These are phyloP conservation scores for Tylopilus sp. DNA, from an alignment of 768 basidiomycete genomes.

Conservation along the genomic window DNA sequence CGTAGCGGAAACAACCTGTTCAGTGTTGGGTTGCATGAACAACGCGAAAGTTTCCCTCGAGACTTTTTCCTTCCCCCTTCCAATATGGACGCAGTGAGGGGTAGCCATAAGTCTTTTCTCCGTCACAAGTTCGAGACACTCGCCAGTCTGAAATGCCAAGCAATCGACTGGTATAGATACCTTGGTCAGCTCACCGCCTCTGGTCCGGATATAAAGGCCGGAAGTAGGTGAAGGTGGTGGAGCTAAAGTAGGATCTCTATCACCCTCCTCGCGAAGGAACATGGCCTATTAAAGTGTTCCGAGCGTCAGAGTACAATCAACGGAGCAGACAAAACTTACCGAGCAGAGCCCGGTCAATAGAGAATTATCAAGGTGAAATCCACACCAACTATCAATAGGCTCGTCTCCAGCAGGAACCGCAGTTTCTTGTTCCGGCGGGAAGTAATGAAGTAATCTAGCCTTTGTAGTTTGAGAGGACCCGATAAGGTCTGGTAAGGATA, in stretches of 20 bases:
- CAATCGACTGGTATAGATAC: conserved; percentile 83
- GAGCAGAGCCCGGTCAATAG: conserved; percentile 91
- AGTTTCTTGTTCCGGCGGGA: conserved; percentile 56
- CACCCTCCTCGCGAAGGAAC: conserved; percentile 59
- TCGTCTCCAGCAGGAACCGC: conserved; percentile 48
- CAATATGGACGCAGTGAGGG: conserved; percentile 90
- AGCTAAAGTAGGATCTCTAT: conserved; percentile 44
- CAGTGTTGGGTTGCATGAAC: conserved; percentile 86
- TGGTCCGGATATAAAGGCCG: conserved; percentile 88
- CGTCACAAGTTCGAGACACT: conserved; percentile 90
- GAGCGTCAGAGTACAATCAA: conserved; percentile 1
- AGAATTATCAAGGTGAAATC: conserved; percentile 92
- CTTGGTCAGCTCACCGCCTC: conserved; percentile 74
- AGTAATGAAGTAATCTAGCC: conserved; percentile 95
- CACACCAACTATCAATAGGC: conserved; percentile 87
- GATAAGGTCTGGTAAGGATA: conserved; percentile 73
- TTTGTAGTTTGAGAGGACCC: conserved; percentile 79
- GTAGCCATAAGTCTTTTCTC: conserved; percentile 80
- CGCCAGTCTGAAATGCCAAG: conserved; percentile 95
- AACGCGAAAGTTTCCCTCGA: conserved; percentile 87
- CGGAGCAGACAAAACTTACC: conserved; percentile 37
- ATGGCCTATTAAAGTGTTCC: conserved; percentile 55
- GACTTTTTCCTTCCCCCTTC: conserved; percentile 48
- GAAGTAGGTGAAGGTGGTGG: conserved; percentile 70
- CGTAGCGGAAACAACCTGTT: conserved; percentile 62